Evolutionary conservation across 352 stramenopile species (phyloP).

Genomic region (Phytopythium helicoides): DNA sequence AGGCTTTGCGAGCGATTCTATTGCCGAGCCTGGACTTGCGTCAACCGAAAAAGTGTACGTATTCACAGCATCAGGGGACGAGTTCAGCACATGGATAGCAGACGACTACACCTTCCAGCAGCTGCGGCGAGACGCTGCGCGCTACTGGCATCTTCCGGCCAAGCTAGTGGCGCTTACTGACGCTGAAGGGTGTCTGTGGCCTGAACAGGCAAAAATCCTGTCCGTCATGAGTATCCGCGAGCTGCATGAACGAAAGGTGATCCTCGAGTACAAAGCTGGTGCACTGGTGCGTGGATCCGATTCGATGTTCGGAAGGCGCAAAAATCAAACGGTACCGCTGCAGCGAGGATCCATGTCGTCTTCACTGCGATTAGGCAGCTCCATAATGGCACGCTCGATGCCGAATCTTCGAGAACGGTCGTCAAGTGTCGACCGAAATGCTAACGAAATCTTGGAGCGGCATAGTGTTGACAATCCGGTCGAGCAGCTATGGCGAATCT

Average conservation of each 20-base stretch:
- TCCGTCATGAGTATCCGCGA: conserved; percentile 56
- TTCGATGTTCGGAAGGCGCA: not conserved
- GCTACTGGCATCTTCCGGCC: conserved; percentile 64
- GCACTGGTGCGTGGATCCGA: conserved; percentile 1
- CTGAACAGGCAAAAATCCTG: conserved; percentile 69
- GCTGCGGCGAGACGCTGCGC: conserved; percentile 57
- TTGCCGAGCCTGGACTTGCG: conserved; percentile 9
- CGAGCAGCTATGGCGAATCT: conserved; percentile 73
- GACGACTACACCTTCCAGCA: conserved; percentile 78
- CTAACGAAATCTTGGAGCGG: not conserved
- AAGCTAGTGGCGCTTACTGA: conserved; percentile 48
- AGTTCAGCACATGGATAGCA: conserved; percentile 66
- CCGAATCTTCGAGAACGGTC: not conserved
- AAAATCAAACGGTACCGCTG: conserved; percentile 9
- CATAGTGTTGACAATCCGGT: conserved; percentile 27
- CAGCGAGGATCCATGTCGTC: too few relatives aligned
- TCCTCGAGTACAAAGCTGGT: conserved; percentile 49
- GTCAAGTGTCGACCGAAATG: not conserved
- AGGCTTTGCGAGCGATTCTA: conserved; percentile 10
- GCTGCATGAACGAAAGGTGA: conserved; percentile 41
- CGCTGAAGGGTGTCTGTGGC: conserved; percentile 67
- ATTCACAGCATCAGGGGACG: conserved; percentile 41
- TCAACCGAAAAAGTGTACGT: conserved; percentile 39
- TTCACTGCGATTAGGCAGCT: too few relatives aligned
- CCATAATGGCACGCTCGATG: not conserved